These are phyloP conservation scores for Hyaloperonospora brassicae DNA, from an alignment of 352 stramenopile species.

Conservation along the genomic window DNA sequence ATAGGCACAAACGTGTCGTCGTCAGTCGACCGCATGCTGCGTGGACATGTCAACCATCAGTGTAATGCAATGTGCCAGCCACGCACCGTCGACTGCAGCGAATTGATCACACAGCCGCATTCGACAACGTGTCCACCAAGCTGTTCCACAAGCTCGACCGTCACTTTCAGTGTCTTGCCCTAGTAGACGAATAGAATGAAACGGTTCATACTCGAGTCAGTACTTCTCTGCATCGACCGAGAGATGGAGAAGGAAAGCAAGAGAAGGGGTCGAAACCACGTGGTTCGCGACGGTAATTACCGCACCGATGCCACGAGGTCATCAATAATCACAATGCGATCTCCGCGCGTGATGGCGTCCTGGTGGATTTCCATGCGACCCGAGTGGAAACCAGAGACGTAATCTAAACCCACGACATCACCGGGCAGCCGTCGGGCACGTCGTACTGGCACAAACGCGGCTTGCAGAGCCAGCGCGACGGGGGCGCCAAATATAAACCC, in stretches of 20 bases:
- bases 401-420: slow-evolving; percentile 74
- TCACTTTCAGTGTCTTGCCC: slow-evolving; percentile 78
- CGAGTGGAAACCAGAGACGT: slow-evolving; percentile 64
- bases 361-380: slow-evolving; percentile 77
- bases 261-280: background rate
- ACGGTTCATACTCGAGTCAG: no score
- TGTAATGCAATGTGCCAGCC: background rate
- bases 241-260: slow-evolving; percentile 3
- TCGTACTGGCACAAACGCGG: slow-evolving; percentile 66
- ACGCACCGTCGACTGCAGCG: slow-evolving; percentile 41
- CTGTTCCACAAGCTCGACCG: slow-evolving; percentile 63
- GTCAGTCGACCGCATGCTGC: no score
- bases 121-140: slow-evolving; percentile 67
- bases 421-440: slow-evolving; percentile 51
- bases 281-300: background rate
- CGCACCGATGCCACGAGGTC: slow-evolving; percentile 69
- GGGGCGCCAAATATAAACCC: slow-evolving; percentile 79
- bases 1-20: background rate
- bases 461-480: slow-evolving; percentile 54
- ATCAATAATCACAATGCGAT: slow-evolving; percentile 70
- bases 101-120: slow-evolving; percentile 74
- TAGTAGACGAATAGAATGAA: slow-evolving; percentile 9
- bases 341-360: slow-evolving; percentile 61
- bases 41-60: no score
- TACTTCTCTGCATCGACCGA: background rate